Conservation (phyloP, 192 early-diverging fungal genomes). For the Backusella tarrabulga region DNA sequence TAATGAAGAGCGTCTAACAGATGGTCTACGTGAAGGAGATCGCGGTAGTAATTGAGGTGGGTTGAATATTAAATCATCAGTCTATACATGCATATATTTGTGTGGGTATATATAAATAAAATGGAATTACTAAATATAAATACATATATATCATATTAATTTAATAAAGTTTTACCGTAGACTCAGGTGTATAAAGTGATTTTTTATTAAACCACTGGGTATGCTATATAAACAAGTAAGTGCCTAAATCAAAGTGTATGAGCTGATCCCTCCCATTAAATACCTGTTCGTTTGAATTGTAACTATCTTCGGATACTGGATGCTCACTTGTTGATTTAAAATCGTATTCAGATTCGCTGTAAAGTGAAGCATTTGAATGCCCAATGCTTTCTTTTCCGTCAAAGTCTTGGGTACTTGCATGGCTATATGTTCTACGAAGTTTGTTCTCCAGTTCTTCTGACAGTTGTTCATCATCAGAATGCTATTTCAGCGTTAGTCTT, state of each 20-base stretch:
- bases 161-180: neutral
- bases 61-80: constrained; percentile 8
- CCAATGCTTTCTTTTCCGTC: constrained; percentile 24
- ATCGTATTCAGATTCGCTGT: constrained; percentile 1
- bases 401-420: neutral
- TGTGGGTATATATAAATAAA: neutral
- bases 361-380: neutral
- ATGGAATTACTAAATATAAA: neutral
- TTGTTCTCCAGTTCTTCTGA: neutral
- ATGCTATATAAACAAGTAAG: neutral
- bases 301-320: constrained; percentile 2
- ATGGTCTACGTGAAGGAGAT: constrained; percentile 17
- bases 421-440: neutral
- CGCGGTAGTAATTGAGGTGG: constrained; percentile 15
- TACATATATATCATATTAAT: neutral
- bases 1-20: constrained; percentile 12
- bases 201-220: constrained; percentile 6
- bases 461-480: neutral
- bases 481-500: neutral
- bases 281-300: constrained; percentile 5
- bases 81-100: neutral
- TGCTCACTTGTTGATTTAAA: neutral
- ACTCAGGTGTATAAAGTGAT: constrained; percentile 1
- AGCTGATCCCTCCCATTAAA: neutral
- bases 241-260: neutral